Percentiles rank a stretch among this genome's conserved stretches.
These are phyloP conservation scores for Aureobasidium subglaciale DNA, from an alignment of 2,329 filamentous ascomycete genomes.

Conservation along the genomic window DNA sequence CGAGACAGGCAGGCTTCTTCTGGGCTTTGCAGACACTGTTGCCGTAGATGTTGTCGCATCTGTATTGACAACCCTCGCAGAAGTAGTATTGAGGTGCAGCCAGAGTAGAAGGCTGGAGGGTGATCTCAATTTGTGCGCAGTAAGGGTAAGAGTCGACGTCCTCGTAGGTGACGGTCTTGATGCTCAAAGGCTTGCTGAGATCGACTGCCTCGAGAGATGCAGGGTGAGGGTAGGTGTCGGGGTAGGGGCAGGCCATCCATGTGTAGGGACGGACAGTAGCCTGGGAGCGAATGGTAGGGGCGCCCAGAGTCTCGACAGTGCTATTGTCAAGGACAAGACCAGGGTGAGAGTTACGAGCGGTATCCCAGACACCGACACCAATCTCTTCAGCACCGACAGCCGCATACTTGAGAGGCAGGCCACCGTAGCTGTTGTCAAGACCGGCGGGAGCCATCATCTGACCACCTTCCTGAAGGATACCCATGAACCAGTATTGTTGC, in stretches of 20 bases:
- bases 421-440: background rate
- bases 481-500: conserved; percentile 1
- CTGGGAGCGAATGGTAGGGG: background rate
- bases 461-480: background rate
- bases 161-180: background rate
- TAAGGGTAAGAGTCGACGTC: background rate
- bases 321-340: background rate
- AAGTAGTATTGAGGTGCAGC: conserved; percentile 4
- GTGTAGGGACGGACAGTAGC: background rate
- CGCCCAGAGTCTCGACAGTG: background rate
- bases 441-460: background rate
- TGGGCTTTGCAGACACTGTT: background rate
- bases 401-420: background rate
- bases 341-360: background rate
- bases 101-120: background rate
- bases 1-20: background rate
- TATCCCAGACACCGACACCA: background rate
- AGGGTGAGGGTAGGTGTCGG: background rate
- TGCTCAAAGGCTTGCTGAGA: background rate
- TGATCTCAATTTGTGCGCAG: conserved; percentile 3
- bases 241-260: conserved; percentile 2
- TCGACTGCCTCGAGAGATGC: background rate
- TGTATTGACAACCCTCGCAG: background rate
- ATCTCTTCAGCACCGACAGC: background rate
- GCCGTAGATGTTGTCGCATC: conserved; percentile 5